These are phyloP conservation scores for Coix lacrymajobi DNA, from an alignment of 176 grass and related monocot genomes.

Conservation along the genomic window DNA sequence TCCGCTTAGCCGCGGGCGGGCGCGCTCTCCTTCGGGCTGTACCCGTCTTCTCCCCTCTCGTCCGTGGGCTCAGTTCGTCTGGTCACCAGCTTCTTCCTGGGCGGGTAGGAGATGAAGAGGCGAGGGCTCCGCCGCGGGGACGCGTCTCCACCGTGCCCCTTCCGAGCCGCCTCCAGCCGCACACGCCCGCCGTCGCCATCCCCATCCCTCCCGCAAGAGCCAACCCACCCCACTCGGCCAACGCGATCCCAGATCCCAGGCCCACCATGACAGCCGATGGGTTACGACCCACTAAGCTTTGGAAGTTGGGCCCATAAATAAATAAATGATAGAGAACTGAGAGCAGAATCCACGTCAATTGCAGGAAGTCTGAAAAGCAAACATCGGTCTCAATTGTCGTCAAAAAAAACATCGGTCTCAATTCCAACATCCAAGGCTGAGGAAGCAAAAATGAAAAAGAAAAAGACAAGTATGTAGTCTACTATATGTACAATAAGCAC, in stretches of 20 bases:
- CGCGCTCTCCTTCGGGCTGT: background rate
- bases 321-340: background rate
- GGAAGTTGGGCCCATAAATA: background rate
- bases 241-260: background rate
- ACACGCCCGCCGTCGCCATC: background rate
- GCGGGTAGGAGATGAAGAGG: background rate
- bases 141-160: conserved; percentile 18
- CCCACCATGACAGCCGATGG: background rate
- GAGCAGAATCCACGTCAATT: background rate
- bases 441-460: background rate
- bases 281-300: background rate
- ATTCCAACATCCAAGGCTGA: background rate
- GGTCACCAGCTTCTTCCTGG: background rate
- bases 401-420: background rate
- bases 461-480: background rate
- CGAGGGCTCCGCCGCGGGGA: background rate
- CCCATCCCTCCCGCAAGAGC: background rate
- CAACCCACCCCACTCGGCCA: background rate
- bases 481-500: background rate
- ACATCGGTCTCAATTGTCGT: background rate
- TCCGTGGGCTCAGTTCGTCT: background rate
- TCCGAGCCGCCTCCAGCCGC: conserved; percentile 17
- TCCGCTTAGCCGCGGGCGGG: background rate
- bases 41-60: background rate
- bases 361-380: background rate